Base-by-base conservation (phyloP, 495 filamentous ascomycete genomes). In the Geoglossum glabrum region DNA sequence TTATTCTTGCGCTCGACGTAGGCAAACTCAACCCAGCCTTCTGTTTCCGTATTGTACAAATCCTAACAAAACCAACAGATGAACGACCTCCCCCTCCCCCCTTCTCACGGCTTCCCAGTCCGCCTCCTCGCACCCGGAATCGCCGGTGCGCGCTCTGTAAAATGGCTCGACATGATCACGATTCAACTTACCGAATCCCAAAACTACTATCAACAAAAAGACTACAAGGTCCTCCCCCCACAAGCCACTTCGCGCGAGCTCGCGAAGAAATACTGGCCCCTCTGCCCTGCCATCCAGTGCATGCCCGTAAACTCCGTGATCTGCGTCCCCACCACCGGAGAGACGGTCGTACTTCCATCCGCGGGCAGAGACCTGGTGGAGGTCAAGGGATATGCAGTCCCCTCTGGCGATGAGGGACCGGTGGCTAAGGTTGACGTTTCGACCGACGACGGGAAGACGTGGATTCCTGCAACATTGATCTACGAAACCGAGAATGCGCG, bases 171-270 rank as follows among this genome's bases (percentile, higher is more conserved):
- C 63, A 73, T 72, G 23, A 80, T 85, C 56, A 76, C 72, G 4
- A 66, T 84, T 1, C 71, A 74, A 30, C 73, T 76, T 54, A 73
- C 79, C 58, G 81, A 84, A 58, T 78, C 73, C 28, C 64, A 63
- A 0, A 77, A 75, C 51, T 70, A 78, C 59, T 84, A 80, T 69
- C 79, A 82, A 63, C 72, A 75, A 15, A 71, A 70, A 34, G 81
- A 83, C 62, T 84, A 84, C 70, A 83, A 83, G 58, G 70, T 73
- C 46, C 75, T 83, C 26, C 80, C 79, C 0, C 80, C 79, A 3
- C 76, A 76, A 45, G 76, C 73, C 8, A 71, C 71, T 0, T 70
- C 81, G 66, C 82, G 79, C 80, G 72, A 73, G 34, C 61, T 66
- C 27, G 75, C 74, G 0, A 40, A 57, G 13, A 28, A 21, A 11